Evolutionary conservation across 192 early-diverging fungal genomes (phyloP).

Genomic region (Entomortierella beljakovae): DNA sequence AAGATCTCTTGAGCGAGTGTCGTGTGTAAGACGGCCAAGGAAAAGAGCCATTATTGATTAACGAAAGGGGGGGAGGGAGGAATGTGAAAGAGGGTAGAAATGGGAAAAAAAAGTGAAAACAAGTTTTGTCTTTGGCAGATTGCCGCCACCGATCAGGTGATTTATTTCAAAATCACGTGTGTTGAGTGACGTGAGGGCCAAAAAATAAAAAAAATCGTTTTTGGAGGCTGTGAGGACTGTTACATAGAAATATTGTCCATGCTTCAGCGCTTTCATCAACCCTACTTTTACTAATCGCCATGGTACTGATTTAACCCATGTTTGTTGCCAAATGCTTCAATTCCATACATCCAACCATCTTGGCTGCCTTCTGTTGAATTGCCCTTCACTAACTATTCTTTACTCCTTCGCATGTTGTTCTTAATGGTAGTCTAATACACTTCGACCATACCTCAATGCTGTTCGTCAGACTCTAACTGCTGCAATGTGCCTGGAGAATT

Average conservation of each 20-base stretch:
- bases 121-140: not conserved
- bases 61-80: not conserved
- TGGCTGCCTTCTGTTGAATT: not conserved
- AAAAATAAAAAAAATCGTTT: too few species aligned
- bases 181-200: not conserved
- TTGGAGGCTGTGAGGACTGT: too few species aligned
- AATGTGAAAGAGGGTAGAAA: conserved; percentile 2
- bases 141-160: not conserved
- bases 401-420: not conserved
- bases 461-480: conserved; percentile 95
- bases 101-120: conserved; percentile 6
- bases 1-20: conserved; percentile 63
- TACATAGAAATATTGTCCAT: too few species aligned
- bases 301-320: conserved; percentile 3
- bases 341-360: not conserved
- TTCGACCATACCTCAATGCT: conserved; percentile 94
- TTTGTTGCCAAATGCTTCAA: not conserved
- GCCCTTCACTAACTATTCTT: not conserved
- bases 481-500: conserved; percentile 96
- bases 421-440: conserved; percentile 88
- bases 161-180: not conserved
- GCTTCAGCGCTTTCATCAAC: not conserved
- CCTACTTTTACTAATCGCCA: not conserved
- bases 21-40: conserved; percentile 59
- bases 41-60: conserved; percentile 57